Conservation (phyloP, 257 asterid species). For the Anisodus tanguticus region DNA sequence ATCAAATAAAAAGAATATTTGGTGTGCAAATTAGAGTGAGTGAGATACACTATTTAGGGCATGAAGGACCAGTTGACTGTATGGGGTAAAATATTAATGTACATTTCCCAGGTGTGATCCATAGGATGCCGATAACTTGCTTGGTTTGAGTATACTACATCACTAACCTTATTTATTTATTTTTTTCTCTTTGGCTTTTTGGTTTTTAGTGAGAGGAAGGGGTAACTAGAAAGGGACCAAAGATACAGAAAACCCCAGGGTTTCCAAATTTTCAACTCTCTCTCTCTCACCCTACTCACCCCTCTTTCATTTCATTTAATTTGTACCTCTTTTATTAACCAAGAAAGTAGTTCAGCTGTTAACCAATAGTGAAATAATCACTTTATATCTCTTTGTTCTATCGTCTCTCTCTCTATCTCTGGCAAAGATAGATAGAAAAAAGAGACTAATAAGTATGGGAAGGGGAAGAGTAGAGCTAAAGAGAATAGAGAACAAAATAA, state of each 20-base stretch:
- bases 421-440: not conserved
- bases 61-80: constrained; percentile 7
- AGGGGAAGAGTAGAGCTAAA: constrained; percentile 39
- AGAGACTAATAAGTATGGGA: constrained; percentile 24
- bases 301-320: constrained; percentile 30
- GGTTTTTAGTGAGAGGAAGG: not conserved
- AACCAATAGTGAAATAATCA: constrained; percentile 33
- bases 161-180: not conserved
- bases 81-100: not conserved
- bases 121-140: not conserved
- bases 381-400: not conserved
- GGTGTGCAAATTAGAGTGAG: not conserved
- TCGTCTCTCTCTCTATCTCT: too few relatives aligned
- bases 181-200: not conserved
- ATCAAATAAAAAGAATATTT: too few relatives aligned
- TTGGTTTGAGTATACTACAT: not conserved
- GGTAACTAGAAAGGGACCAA: constrained; percentile 32
- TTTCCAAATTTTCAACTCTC: constrained; percentile 35
- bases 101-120: not conserved
- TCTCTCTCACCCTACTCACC: not conserved
- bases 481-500: constrained; percentile 50
- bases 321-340: constrained; percentile 26
- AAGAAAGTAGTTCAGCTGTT: constrained; percentile 34
- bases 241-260: constrained; percentile 37
- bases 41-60: not conserved